Evolutionary conservation across 2,329 filamentous ascomycete species (phyloP).

Genomic region (Aspergillus sp.): DNA sequence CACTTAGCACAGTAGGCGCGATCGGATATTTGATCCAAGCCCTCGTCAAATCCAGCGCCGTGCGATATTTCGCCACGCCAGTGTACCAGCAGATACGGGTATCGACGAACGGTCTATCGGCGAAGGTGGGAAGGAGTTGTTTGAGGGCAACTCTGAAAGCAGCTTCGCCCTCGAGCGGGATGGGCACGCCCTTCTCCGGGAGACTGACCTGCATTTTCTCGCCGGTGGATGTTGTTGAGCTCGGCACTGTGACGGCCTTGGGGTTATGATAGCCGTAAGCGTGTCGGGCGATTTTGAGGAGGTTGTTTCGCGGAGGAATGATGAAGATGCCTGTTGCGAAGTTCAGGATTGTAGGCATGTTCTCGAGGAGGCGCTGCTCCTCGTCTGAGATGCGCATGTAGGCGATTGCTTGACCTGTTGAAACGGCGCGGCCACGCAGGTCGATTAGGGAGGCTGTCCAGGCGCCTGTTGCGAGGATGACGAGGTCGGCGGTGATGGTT

Average conservation of each 20-base stretch:
- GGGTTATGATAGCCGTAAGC: conserved; percentile 64
- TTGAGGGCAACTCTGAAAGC: conserved; percentile 62
- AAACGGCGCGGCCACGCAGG: conserved; percentile 70
- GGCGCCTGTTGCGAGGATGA: conserved; percentile 79
- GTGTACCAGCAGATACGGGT: conserved; percentile 75
- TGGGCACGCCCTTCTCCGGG: conserved; percentile 36
- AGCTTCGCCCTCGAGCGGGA: conserved; percentile 58
- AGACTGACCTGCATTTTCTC: conserved; percentile 39
- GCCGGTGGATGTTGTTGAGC: conserved; percentile 18
- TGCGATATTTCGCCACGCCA: no score
- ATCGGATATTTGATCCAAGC: no score
- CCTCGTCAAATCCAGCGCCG: no score
- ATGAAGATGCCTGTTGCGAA: conserved; percentile 53
- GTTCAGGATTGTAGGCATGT: conserved; percentile 64
- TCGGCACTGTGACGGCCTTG: conserved; percentile 29
- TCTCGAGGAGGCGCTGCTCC: conserved; percentile 65
- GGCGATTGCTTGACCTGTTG: conserved; percentile 78
- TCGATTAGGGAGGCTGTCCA: conserved; percentile 81
- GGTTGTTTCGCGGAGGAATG: conserved; percentile 53
- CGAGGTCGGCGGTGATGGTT: conserved; percentile 64
- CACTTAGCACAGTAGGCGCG: no score
- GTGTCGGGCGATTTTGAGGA: conserved; percentile 72
- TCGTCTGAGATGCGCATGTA: conserved; percentile 72
- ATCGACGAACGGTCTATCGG: conserved; percentile 59
- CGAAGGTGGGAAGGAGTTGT: conserved; percentile 62